These are phyloP conservation scores for Yamadazyma oceani DNA, from an alignment of 1,139 yeast species.

Conservation along the genomic window DNA sequence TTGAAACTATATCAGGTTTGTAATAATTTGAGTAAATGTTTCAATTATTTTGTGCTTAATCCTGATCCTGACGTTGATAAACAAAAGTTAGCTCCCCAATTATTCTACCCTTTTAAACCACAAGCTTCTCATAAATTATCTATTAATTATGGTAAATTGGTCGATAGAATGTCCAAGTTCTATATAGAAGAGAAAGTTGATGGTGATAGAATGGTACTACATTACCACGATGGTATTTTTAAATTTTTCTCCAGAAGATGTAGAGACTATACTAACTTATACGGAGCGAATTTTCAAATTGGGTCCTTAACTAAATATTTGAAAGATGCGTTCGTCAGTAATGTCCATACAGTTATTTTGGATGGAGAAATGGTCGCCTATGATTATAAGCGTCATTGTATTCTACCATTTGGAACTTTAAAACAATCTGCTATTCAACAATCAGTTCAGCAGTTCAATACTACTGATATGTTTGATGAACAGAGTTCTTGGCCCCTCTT, in stretches of 20 bases:
- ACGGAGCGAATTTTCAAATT: conserved; percentile 60
- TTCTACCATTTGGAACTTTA: conserved; percentile 79
- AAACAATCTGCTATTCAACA: conserved; percentile 67
- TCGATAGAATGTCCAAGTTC: conserved; percentile 49
- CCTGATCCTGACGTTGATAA: conserved; percentile 47
- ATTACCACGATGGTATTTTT: conserved; percentile 47
- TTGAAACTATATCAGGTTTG: conserved; percentile 62
- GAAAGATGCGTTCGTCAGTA: conserved; percentile 40
- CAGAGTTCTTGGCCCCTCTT: conserved; percentile 58
- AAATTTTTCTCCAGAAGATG: conserved; percentile 69
- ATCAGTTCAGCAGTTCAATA: conserved; percentile 42
- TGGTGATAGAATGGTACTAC: conserved; percentile 86
- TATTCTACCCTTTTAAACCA: conserved; percentile 64
- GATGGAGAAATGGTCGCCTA: conserved; percentile 96
- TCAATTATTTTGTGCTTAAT: conserved; percentile 45
- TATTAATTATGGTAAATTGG: conserved; percentile 48
- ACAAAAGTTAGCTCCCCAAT: conserved; percentile 46
- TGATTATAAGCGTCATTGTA: conserved; percentile 58
- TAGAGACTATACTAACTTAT: conserved; percentile 69
- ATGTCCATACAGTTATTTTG: conserved; percentile 53
- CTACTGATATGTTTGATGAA: conserved; percentile 36
- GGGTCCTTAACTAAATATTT: conserved; percentile 67
- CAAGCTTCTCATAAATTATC: conserved; percentile 62
- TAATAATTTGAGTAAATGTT: conserved; percentile 61
- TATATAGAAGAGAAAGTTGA: conserved; percentile 89